Conservation (phyloP, 345 rosid species). For the Anacardium occidentale region DNA sequence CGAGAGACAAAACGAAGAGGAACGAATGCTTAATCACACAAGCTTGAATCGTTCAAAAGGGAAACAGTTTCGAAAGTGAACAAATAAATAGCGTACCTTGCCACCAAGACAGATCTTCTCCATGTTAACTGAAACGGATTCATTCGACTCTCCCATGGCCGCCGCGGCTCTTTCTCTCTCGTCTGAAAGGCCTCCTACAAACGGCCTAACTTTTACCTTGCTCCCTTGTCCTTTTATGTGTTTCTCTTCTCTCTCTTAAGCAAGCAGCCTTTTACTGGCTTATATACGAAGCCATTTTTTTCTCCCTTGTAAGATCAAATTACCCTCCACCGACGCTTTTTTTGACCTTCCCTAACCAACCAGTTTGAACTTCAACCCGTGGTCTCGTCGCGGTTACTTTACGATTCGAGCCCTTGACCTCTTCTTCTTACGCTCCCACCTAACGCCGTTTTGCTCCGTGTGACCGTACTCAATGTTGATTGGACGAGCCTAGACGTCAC, state of each 20-base stretch:
- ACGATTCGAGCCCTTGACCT: too few relatives aligned
- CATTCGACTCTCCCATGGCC: slow-evolving; percentile 67
- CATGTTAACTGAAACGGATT: slow-evolving; percentile 58
- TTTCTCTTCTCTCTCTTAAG: too few relatives aligned
- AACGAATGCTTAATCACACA: background rate
- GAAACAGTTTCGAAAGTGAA: background rate
- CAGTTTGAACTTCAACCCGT: background rate
- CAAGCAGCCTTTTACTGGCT: slow-evolving; percentile 24
- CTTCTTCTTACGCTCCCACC: too few relatives aligned
- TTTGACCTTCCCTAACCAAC: slow-evolving; percentile 7
- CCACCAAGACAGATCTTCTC: slow-evolving; percentile 90
- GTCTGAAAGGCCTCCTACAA: slow-evolving; percentile 15
- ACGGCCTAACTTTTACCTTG: slow-evolving; percentile 4
- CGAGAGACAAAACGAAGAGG: background rate
- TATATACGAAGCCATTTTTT: slow-evolving; percentile 32
- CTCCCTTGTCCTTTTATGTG: background rate
- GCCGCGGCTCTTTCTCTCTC: slow-evolving; percentile 36
- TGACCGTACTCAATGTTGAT: too few relatives aligned
- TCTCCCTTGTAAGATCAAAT: background rate
- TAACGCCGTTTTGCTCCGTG: too few relatives aligned
- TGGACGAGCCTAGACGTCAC: too few relatives aligned
- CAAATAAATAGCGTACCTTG: slow-evolving; percentile 43
- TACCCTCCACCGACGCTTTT: slow-evolving; percentile 45
- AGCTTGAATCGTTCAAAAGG: background rate
- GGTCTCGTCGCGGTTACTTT: background rate